Percentiles rank a stretch among this genome's conserved stretches.
Evolutionary conservation across 2,329 filamentous ascomycete genomes (phyloP).

Genomic region (Aureobasidium sp.): DNA sequence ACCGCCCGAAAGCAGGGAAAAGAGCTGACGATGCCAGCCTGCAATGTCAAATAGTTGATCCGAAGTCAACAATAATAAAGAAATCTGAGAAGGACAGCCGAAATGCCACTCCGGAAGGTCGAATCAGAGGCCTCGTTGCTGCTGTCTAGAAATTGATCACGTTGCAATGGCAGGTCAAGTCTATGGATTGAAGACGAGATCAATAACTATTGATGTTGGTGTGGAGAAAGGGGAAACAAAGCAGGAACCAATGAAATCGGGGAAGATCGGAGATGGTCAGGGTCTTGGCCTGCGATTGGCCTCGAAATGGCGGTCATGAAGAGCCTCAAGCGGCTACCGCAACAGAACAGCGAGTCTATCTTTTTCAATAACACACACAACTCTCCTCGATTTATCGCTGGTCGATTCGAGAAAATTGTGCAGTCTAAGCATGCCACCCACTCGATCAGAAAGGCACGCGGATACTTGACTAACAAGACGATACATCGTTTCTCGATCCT

Average conservation of each 20-base stretch:
- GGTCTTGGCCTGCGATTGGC: conserved; percentile 9
- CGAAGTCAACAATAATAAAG: no score
- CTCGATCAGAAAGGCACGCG: neutral
- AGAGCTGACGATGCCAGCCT: no score
- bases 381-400: neutral
- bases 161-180: neutral
- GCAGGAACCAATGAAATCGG: conserved; percentile 1
- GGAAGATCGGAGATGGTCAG: neutral
- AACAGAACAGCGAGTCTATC: neutral
- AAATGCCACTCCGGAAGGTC: neutral
- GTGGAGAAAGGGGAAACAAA: neutral
- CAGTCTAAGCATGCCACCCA: neutral
- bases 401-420: neutral
- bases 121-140: neutral
- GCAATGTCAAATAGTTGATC: no score
- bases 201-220: neutral
- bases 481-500: neutral
- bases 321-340: conserved; percentile 11
- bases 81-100: no score
- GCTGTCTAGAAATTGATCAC: neutral
- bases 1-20: no score
- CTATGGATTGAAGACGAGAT: neutral
- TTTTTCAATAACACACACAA: neutral
- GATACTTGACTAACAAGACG: neutral
- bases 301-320: neutral